Percentiles rank a stretch among this genome's conserved stretches.
These are phyloP conservation scores for Puya raimondii DNA, from an alignment of 176 grass and related monocot species.

Conservation along the genomic window DNA sequence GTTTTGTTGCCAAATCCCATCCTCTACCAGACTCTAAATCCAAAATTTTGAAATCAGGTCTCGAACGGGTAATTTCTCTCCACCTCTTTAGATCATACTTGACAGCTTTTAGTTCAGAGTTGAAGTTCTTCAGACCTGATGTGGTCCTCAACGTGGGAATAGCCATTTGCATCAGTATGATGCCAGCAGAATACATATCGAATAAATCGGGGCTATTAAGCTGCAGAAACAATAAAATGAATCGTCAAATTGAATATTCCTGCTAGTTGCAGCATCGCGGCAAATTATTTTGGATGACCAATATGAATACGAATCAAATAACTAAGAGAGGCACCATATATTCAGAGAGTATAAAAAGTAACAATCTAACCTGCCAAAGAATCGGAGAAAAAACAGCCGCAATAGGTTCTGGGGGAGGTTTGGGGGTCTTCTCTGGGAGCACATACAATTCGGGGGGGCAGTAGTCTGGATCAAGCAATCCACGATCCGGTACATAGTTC, in stretches of 20 bases:
- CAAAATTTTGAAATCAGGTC: constrained; percentile 57
- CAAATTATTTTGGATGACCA: neutral
- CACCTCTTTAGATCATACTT: constrained; percentile 85
- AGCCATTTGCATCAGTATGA: constrained; percentile 96
- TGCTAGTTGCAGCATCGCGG: neutral
- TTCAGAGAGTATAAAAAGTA: neutral
- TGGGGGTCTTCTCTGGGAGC: constrained; percentile 84
- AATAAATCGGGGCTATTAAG: constrained; percentile 90
- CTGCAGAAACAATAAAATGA: constrained; percentile 26
- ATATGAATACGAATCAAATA: neutral
- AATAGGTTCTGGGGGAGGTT: constrained; percentile 69
- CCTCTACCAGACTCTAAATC: constrained; percentile 75
- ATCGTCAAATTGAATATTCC: neutral
- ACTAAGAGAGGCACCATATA: neutral
- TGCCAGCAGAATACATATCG: constrained; percentile 96
- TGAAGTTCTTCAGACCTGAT: constrained; percentile 82
- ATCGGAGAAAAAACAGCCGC: constrained; percentile 90
- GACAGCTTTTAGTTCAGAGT: constrained; percentile 61
- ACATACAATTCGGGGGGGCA: constrained; percentile 95
- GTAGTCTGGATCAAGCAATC: constrained; percentile 78
- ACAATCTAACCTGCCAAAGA: constrained; percentile 63
- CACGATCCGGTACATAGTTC: constrained; percentile 76
- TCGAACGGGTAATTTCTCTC: constrained; percentile 44
- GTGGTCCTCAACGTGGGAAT: constrained; percentile 47
- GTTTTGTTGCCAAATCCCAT: constrained; percentile 96